Percentiles rank a stretch among this genome's conserved stretches.
Conservation (phyloP, 169 alveolate species). For the Plasmodium gonderi region DNA sequence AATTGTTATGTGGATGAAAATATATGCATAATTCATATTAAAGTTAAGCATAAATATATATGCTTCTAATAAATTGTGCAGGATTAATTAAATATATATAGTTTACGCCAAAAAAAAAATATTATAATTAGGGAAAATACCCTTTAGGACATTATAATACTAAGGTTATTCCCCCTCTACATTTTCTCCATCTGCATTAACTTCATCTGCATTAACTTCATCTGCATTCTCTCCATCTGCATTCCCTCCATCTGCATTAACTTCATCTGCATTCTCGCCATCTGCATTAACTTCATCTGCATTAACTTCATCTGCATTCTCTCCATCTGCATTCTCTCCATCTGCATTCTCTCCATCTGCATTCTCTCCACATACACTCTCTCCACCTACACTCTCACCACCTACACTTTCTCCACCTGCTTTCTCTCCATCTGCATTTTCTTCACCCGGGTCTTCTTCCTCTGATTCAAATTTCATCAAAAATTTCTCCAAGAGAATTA, state of each 20-base stretch:
- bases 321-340: not conserved
- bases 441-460: not conserved
- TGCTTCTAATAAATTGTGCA: not conserved
- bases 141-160: not conserved
- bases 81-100: not conserved
- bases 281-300: not conserved
- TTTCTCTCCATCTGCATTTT: not conserved
- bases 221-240: not conserved
- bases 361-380: not conserved
- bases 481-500: not conserved
- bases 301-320: not conserved
- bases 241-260: not conserved
- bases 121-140: not conserved
- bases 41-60: not conserved
- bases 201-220: not conserved
- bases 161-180: not conserved
- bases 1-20: not conserved
- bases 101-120: not conserved
- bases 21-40: not conserved
- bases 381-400: not conserved
- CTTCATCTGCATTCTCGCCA: not conserved
- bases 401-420: not conserved
- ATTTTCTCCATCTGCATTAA: not conserved
- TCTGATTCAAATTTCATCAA: not conserved
- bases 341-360: not conserved